Conservation (phyloP, 2,329 filamentous ascomycete genomes). For the Phyllosticta citrichinensis region DNA sequence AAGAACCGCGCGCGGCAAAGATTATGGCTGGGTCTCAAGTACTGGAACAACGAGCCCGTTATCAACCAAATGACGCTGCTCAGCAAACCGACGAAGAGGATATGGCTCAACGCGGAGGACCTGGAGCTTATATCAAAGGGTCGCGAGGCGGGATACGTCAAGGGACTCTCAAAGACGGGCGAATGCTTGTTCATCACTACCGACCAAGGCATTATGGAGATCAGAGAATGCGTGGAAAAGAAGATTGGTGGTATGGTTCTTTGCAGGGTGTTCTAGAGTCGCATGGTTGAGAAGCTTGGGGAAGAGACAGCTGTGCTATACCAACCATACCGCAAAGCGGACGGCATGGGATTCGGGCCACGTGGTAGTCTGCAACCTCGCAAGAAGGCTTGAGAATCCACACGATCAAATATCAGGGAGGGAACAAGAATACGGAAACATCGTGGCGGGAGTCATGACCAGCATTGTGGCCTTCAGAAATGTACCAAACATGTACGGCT, state of each 20-base stretch:
- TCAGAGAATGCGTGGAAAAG: slow-evolving; percentile 70
- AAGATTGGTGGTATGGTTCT: slow-evolving; percentile 72
- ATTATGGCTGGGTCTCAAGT: slow-evolving; percentile 85
- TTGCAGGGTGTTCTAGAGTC: slow-evolving; percentile 51
- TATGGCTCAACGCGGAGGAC: slow-evolving; percentile 54
- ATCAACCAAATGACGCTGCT: slow-evolving; percentile 56
- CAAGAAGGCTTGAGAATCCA: too few species aligned
- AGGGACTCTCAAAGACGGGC: slow-evolving; percentile 63
- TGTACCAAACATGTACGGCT: too few species aligned
- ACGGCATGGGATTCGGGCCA: neutral
- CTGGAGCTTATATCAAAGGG: slow-evolving; percentile 60
- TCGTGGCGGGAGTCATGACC: too few species aligned
- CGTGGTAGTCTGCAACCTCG: neutral
- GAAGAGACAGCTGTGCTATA: neutral
- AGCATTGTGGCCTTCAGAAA: too few species aligned
- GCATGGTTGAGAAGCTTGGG: neutral
- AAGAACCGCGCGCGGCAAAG: slow-evolving; percentile 62
- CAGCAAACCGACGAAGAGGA: slow-evolving; percentile 62
- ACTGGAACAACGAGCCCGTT: slow-evolving; percentile 75
- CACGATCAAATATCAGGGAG: too few species aligned
- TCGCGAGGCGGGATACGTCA: slow-evolving; percentile 53
- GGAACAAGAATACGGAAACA: too few species aligned
- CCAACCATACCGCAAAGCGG: neutral
- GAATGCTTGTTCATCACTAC: slow-evolving; percentile 77
- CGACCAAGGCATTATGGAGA: slow-evolving; percentile 67